These are phyloP conservation scores for Syzygium syzygioides DNA, from an alignment of 441 rosid genomes.

Conservation along the genomic window DNA sequence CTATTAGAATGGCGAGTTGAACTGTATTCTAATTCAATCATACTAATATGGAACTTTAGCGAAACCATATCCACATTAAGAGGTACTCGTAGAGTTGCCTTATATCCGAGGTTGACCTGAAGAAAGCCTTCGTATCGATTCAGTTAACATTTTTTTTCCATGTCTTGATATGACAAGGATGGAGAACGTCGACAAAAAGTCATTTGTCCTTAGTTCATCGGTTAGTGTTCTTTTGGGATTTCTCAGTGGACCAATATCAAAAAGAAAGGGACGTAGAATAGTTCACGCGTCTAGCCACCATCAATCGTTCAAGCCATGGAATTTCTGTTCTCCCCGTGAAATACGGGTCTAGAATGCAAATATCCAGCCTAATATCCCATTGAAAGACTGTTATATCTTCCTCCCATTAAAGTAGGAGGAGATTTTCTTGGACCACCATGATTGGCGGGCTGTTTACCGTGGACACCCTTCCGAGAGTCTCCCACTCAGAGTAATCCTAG, in stretches of 20 bases:
- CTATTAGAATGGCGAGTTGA: too few relatives aligned
- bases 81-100: too few relatives aligned
- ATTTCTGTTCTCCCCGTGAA: too few relatives aligned
- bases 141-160: fast-evolving
- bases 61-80: too few relatives aligned
- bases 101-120: background rate
- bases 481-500: background rate
- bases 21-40: too few relatives aligned
- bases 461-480: background rate
- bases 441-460: background rate
- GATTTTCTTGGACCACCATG: background rate
- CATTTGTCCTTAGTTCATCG: background rate
- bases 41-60: too few relatives aligned
- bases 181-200: background rate
- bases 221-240: too few relatives aligned
- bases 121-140: background rate
- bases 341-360: background rate
- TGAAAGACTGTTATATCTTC: background rate
- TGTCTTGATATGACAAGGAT: background rate
- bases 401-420: background rate
- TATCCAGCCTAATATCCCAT: background rate
- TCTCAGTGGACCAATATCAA: background rate
- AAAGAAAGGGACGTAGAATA: background rate
- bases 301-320: too few relatives aligned
- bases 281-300: too few relatives aligned